Percentiles rank a stretch among this genome's conserved stretches.
Evolutionary conservation across 441 rosid species (phyloP).

Genomic region (Pelargonium cotyledonis): DNA sequence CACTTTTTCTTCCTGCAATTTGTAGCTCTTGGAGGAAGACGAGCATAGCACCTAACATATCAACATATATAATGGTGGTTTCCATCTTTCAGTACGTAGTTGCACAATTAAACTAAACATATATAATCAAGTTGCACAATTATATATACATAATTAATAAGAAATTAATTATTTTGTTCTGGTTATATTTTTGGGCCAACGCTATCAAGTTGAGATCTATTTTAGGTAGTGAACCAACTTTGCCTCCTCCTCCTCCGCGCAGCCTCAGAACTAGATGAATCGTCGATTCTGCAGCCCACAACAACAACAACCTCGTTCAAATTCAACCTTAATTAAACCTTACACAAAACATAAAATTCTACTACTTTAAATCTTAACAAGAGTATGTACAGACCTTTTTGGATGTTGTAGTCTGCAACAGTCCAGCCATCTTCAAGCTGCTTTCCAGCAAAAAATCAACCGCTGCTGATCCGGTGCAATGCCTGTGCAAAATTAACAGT

Average conservation of each 20-base stretch:
- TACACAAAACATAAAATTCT: too few species aligned
- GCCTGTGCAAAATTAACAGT: background rate
- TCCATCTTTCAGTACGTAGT: background rate
- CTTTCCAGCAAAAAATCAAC: background rate
- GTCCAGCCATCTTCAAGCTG: background rate
- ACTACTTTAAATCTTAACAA: too few species aligned
- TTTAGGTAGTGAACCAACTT: background rate
- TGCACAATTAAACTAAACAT: background rate
- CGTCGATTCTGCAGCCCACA: too few species aligned
- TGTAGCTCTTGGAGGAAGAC: constrained; percentile 41
- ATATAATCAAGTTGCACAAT: background rate
- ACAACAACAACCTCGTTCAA: too few species aligned
- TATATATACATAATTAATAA: background rate
- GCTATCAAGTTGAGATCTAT: constrained; percentile 32
- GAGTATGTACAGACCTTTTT: background rate
- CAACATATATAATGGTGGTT: background rate
- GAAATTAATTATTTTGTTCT: constrained; percentile 42
- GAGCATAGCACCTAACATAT: constrained; percentile 36
- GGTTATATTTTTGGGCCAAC: constrained; percentile 54
- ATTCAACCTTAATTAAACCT: too few species aligned
- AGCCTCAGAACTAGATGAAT: background rate
- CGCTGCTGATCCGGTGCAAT: background rate
- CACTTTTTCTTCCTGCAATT: constrained; percentile 50
- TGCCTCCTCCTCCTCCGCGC: background rate
- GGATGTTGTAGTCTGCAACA: background rate